Percentiles rank a stretch among this genome's conserved stretches.
Evolutionary conservation across 2,329 filamentous ascomycete species (phyloP).

Genomic region (Sordariomycetes sp.): DNA sequence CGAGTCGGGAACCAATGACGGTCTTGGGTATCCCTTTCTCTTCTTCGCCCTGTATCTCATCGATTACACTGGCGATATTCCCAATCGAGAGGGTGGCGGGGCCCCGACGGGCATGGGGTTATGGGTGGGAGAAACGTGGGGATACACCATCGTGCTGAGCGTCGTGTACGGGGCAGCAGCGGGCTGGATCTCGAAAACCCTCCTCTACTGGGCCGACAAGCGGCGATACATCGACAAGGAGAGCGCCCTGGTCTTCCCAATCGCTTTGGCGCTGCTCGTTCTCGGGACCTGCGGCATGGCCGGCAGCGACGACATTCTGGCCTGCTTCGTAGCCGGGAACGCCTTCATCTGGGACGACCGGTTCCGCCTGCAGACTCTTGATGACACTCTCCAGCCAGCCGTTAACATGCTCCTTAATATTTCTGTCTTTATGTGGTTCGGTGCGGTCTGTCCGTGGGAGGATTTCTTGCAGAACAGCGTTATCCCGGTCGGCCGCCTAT

Average conservation of each 20-base stretch:
- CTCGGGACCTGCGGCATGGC: slow-evolving; percentile 79
- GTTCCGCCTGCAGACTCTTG: slow-evolving; percentile 81
- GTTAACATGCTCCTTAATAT: slow-evolving; percentile 93
- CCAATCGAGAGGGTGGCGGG: slow-evolving; percentile 39
- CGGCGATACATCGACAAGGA: slow-evolving; percentile 60
- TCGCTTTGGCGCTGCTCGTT: slow-evolving; percentile 78
- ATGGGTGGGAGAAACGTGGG: slow-evolving; percentile 82
- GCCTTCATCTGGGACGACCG: slow-evolving; percentile 89
- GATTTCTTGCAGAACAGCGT: slow-evolving; percentile 56
- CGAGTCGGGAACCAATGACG: slow-evolving; percentile 84
- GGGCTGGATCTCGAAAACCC: slow-evolving; percentile 71
- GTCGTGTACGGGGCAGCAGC: slow-evolving; percentile 66
- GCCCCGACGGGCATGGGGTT: slow-evolving; percentile 57
- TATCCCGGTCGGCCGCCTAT: slow-evolving; percentile 62
- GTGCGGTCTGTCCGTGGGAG: slow-evolving; percentile 73
- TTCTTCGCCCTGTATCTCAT: slow-evolving; percentile 79
- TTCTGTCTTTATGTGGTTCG: slow-evolving; percentile 83
- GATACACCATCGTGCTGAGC: slow-evolving; percentile 72
- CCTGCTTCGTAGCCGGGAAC: slow-evolving; percentile 88
- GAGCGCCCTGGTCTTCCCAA: slow-evolving; percentile 78
- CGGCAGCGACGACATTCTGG: slow-evolving; percentile 80
- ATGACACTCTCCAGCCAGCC: slow-evolving; percentile 87
- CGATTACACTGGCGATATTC: slow-evolving; percentile 48
- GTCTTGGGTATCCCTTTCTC: slow-evolving; percentile 78
- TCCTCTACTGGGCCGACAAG: slow-evolving; percentile 55